These are phyloP conservation scores for Dittrichia graveolens DNA, from an alignment of 129 eudicot species.

Conservation along the genomic window DNA sequence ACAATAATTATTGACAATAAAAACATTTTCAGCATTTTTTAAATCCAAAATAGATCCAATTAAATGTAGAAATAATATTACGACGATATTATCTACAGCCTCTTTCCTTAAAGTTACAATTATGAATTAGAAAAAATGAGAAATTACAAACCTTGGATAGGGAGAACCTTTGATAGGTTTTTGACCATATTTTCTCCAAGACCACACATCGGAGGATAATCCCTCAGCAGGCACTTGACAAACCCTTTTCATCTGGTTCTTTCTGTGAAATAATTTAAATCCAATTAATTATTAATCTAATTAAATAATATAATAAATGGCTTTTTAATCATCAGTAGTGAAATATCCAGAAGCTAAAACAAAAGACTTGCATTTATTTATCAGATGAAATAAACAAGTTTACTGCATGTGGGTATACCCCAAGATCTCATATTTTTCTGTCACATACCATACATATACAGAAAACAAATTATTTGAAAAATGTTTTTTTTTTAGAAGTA, in stretches of 20 bases:
- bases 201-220: constrained; percentile 93
- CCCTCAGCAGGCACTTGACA: constrained; percentile 95
- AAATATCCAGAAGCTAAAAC: not conserved
- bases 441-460: constrained; percentile 22
- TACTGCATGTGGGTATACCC: constrained; percentile 30
- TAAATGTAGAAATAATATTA: not conserved
- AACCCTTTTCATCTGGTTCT: constrained; percentile 79
- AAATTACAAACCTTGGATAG: constrained; percentile 79
- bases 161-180: constrained; percentile 99
- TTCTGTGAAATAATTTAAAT: constrained; percentile 43
- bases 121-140: not conserved
- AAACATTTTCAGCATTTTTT: constrained; percentile 9
- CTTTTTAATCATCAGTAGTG: not conserved
- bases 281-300: constrained; percentile 35
- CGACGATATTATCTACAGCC: not conserved
- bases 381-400: constrained; percentile 12
- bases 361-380: constrained; percentile 2
- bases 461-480: not conserved
- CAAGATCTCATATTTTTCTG: constrained; percentile 32
- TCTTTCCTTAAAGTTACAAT: not conserved
- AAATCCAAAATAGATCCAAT: not conserved
- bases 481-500: not conserved
- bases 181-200: constrained; percentile 99
- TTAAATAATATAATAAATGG: not conserved
- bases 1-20: not conserved